Conservation (phyloP, 495 filamentous ascomycete species). For the Penicillium daleae region DNA sequence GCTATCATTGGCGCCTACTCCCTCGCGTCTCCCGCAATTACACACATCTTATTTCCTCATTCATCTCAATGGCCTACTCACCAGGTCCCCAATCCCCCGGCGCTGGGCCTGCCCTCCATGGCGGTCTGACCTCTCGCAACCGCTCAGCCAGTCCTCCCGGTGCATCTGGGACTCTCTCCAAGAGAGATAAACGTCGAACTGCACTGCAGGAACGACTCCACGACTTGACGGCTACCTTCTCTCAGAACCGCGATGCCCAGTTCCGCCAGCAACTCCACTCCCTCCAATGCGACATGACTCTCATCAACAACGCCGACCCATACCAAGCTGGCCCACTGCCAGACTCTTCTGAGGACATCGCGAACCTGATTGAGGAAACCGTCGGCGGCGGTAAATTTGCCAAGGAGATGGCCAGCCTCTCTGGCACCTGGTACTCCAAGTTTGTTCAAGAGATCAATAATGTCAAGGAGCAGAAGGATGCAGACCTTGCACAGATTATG, state of each 20-base stretch:
- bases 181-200: conserved; percentile 87
- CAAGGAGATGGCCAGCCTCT: conserved; percentile 63
- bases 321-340: conserved; percentile 74
- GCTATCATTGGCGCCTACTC: background rate
- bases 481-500: conserved; percentile 71
- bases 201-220: conserved; percentile 74
- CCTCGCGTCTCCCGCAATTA: background rate
- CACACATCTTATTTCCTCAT: conserved; percentile 1
- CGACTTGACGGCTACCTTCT: conserved; percentile 73
- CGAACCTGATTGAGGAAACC: conserved; percentile 62
- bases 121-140: conserved; percentile 33
- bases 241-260: conserved; percentile 76
- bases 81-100: conserved; percentile 41
- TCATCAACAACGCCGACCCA: conserved; percentile 81
- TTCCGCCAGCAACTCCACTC: conserved; percentile 89
- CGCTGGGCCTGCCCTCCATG: conserved; percentile 28
- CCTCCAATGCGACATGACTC: conserved; percentile 84
- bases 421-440: conserved; percentile 77
- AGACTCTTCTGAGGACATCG: conserved; percentile 68
- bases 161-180: conserved; percentile 57
- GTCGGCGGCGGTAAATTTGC: conserved; percentile 57
- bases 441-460: conserved; percentile 87
- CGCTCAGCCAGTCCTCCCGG: conserved; percentile 44
- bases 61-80: conserved; percentile 43
- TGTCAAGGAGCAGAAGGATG: conserved; percentile 80